Evolutionary conservation across 2,329 filamentous ascomycete species (phyloP), one percentile per base, ranked within the genome.

Genomic region (Leptographium wingfieldii): DNA sequence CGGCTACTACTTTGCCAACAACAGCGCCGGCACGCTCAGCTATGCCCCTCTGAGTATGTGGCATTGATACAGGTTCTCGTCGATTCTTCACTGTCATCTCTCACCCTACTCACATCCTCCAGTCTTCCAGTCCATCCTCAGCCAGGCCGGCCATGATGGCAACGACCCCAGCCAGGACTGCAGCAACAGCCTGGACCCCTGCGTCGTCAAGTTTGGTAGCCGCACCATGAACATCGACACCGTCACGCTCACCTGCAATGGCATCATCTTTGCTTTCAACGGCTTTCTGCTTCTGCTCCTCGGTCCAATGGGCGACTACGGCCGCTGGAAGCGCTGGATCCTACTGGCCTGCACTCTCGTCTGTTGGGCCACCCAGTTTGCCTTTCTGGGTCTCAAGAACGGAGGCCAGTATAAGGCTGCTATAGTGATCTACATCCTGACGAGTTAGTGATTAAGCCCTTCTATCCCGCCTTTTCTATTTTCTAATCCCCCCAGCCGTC

Each of bases 111-210:
- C 14, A 52, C 56, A 35, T 14, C 12, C 10, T 3, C 22, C 56
- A 57, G 56, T 57, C 56, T 57, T 57, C 46, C 56, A 57, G 31
- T 57, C 56, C 48, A 57, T 57, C 22, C 56, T 57, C n/a, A 57
- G 31, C 56, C 56, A 57, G 33, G 56, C 46, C 10, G 56, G 56
- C 33, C 48, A 57, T 14, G 33, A 57, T 22, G 56, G 56, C 56
- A 38, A 52, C 46, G 56, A 57, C 22, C 56, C 56, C 31, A 57
- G 16, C 29, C 56, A 52, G 19, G 56, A 57, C 56, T 57, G 56
- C 31, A 57, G 56, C 56, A 57, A 52, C 56, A 57, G 56, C 22
- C 46, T 51, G 16, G 46, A 57, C 46, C 56, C 56, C 6, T 57
- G 56, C 31, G 56, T 57, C n/a, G 46, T 57, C 33, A 22, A 27